A percentile compares a stretch with the other conserved stretches of the same genome.
phyloP scores from a whole-genome alignment of 2,329 filamentous ascomycete species.

The Tolypocladium ophioglossoides region DNA sequence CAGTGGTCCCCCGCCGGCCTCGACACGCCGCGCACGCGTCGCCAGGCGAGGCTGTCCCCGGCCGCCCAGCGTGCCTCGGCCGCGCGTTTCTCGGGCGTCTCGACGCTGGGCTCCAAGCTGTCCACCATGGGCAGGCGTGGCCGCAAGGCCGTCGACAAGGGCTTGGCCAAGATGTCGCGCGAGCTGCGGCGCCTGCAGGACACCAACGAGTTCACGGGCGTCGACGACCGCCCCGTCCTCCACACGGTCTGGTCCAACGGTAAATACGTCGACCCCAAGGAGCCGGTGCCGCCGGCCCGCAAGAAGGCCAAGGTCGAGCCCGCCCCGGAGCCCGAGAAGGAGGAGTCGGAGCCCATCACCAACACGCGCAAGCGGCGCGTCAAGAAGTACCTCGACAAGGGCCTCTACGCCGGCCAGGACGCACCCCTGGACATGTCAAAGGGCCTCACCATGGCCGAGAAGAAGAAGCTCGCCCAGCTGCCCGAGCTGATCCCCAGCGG shows the following conservation, averaged over 20 bases:
- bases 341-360: constrained; percentile 27
- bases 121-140: constrained; percentile 51
- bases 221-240: constrained; percentile 46
- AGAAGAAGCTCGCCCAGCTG: constrained; percentile 36
- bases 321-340: constrained; percentile 23
- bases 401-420: constrained; percentile 78
- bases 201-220: constrained; percentile 49
- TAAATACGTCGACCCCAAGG: constrained; percentile 43
- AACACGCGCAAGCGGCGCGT: constrained; percentile 32
- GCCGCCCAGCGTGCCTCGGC: constrained; percentile 29
- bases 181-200: constrained; percentile 51
- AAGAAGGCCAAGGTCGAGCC: constrained; percentile 22
- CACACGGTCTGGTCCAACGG: constrained; percentile 56
- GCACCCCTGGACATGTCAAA: constrained; percentile 34
- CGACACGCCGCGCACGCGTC: constrained; percentile 20
- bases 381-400: constrained; percentile 74
- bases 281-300: constrained; percentile 24
- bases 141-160: constrained; percentile 41
- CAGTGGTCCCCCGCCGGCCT: constrained; percentile 30
- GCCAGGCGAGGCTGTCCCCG: constrained; percentile 19
- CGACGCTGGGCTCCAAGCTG: constrained; percentile 34
- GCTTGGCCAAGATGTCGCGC: constrained; percentile 36
- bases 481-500: constrained; percentile 35
- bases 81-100: constrained; percentile 25
- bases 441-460: constrained; percentile 39